Percentiles rank a stretch among this genome's conserved stretches.
phyloP scores from a whole-genome alignment of 805 yeast species.

The Candida alai region DNA sequence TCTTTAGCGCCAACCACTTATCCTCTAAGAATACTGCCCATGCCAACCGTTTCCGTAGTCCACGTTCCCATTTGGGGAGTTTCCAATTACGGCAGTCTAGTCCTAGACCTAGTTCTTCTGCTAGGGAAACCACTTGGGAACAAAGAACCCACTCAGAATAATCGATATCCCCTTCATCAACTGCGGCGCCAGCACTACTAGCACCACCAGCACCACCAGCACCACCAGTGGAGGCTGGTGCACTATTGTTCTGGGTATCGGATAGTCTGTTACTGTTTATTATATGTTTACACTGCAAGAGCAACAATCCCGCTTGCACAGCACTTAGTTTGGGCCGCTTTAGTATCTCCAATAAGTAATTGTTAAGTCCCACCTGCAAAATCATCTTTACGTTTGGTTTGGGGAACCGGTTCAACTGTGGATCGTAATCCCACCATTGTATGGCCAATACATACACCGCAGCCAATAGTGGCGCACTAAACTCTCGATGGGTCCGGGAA shows the following conservation, averaged over 20 bases:
- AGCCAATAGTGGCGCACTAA: constrained; percentile 86
- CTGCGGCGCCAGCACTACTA: constrained; percentile 4
- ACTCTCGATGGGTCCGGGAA: constrained; percentile 84
- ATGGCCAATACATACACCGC: constrained; percentile 85
- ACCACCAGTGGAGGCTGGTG: constrained; percentile 9
- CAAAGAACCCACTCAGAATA: constrained; percentile 80
- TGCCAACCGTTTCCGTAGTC: constrained; percentile 79
- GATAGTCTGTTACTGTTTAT: constrained; percentile 12
- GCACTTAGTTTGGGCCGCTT: constrained; percentile 88
- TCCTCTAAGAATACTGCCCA: constrained; percentile 96
- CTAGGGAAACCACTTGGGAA: constrained; percentile 80
- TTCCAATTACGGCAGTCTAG: constrained; percentile 90
- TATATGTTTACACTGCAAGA: constrained; percentile 61
- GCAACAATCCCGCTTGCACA: constrained; percentile 81
- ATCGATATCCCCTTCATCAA: constrained; percentile 28
- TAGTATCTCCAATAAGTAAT: constrained; percentile 69
- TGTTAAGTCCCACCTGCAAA: constrained; percentile 51
- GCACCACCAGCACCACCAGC: constrained; percentile 5
- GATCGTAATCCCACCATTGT: constrained; percentile 93
- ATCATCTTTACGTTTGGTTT: constrained; percentile 67
- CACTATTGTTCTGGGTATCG: constrained; percentile 8
- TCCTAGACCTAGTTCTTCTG: constrained; percentile 89
- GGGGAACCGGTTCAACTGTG: constrained; percentile 67
- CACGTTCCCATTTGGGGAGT: constrained; percentile 92
- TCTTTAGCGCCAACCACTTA: constrained; percentile 82